These are phyloP conservation scores for Hypoxylon sp. DNA, from an alignment of 2,329 filamentous ascomycete genomes.

Conservation along the genomic window DNA sequence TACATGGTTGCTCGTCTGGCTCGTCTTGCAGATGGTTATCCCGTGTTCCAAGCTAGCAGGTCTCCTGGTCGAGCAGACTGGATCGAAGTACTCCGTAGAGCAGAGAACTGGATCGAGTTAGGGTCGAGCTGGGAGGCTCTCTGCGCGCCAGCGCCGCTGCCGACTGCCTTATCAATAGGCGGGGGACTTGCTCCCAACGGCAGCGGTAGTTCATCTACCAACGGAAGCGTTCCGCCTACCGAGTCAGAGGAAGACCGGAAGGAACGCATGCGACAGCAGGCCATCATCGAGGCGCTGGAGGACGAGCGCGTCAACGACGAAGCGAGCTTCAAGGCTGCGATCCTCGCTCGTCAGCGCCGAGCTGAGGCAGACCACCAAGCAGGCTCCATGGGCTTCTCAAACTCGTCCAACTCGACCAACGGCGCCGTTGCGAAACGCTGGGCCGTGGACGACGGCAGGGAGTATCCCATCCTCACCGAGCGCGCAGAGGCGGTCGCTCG, in stretches of 20 bases:
- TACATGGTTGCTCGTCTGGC: slow-evolving; percentile 81
- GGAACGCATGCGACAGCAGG: slow-evolving; percentile 68
- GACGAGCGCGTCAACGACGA: slow-evolving; percentile 75
- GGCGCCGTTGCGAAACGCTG: slow-evolving; percentile 57
- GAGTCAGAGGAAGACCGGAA: slow-evolving; percentile 63
- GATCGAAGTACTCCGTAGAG: slow-evolving; percentile 75
- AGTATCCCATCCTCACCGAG: slow-evolving; percentile 74
- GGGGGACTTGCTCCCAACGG: slow-evolving; percentile 42
- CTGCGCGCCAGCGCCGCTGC: slow-evolving; percentile 67
- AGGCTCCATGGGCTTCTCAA: too few relatives aligned
- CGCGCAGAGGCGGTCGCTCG: slow-evolving; percentile 72
- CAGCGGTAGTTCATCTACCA: slow-evolving; percentile 48
- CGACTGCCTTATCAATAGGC: slow-evolving; percentile 41
- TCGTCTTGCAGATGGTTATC: slow-evolving; percentile 79
- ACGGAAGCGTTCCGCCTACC: slow-evolving; percentile 43
- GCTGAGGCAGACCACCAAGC: slow-evolving; percentile 63
- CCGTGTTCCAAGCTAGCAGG: slow-evolving; percentile 77
- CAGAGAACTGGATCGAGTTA: slow-evolving; percentile 74
- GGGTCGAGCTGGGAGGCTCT: slow-evolving; percentile 72
- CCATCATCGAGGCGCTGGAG: slow-evolving; percentile 70
- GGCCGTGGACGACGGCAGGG: slow-evolving; percentile 70
- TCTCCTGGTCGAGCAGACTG: slow-evolving; percentile 80
- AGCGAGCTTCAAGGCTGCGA: slow-evolving; percentile 68
- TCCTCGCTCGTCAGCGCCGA: slow-evolving; percentile 66
- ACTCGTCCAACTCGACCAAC: too few relatives aligned